Base-by-base conservation (phyloP, 2,329 filamentous ascomycete species). In the Fusarium nisikadoi region DNA sequence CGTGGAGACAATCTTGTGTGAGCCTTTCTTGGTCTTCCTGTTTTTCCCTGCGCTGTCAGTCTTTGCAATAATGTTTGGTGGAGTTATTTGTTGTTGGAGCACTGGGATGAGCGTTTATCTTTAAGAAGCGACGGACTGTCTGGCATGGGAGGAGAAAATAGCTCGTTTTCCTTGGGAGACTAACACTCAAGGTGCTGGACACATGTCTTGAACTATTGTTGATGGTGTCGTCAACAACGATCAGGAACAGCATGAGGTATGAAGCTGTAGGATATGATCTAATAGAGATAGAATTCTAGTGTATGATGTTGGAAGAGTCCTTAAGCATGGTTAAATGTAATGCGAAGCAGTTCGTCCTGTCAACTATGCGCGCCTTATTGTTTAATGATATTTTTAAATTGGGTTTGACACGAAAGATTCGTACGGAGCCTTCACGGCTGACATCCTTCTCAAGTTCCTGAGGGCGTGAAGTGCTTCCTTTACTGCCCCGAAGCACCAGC, bases 231-330 rank as follows among this genome's bases (percentile, higher is more conserved):
- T 39, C 33, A 38, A 63, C 62, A 53, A 46, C 35, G 56, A 33
- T 45, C 55, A 58, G 46, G 62, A 62, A 52, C 49, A 50, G 54
- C 59, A 68, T 65, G 55, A 65, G 55, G 56, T 41, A 72, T 53
- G 71, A 74, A 49, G 64, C 52, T 73, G 71, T 69, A 74, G 75
- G 67, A 74, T 73, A 77, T 71, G 73, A 65, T 62, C 58, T 68
- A 71, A 75, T 70, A 75, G 60, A 75, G 54, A 62, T 73, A 69
- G 67, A 73, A 68, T 57, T 68, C 41, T 46, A 61, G 55, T 47
- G 36, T 47, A 61, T 36, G 47, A 39, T 53, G 35, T 41, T 62
- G 25, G 27, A 46, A 49, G 62, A 38, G 36, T 23, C n/a, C 50
- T 38, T 54, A 27, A 53, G 41, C 55, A 52, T 38, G 50, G 43